Base-by-base conservation (phyloP, 2,329 filamentous ascomycete genomes). In the Calonectria ilicicola region DNA sequence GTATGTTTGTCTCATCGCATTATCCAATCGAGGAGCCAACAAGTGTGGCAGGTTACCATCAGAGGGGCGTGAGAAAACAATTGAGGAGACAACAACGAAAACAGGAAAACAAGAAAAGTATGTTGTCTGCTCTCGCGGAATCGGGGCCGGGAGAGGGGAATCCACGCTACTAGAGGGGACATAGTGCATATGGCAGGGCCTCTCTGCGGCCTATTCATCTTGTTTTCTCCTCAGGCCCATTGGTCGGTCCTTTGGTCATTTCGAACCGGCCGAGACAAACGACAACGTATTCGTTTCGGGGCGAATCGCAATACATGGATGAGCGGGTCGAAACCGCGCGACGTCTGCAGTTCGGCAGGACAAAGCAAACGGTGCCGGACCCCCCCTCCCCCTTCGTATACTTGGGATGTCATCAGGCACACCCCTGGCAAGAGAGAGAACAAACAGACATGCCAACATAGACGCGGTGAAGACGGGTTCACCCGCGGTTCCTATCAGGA, bases 201-300 rank as follows among this genome's bases (percentile, higher is more conserved):
- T 46, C 40, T 40, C 15, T 44, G 44, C 44, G 27, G 53, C 65
- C 65, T 46, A 56, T 68, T 62, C 21, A 38, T 49, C 47, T 32
- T 58, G 35, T 66, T 51, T 42, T 35, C 23, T 40, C 47, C 44
- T 7, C 19, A 35, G 17, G 3, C 29, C 35, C 17, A 56, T 66
- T 51, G 46, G 23, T 2, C 58, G 56, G 70, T 46, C 47, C 56
- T 75, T 40, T 46, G 53, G 70, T 49, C 65, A 21, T 73, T 44
- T 64, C 15, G 38, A n/a, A 66, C 62, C 72, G 67, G 72, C 67
- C 74, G 69, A 75, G 74, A 70, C 27, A 35, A 65, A 38, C 21
- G 26, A 49, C 72, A 72, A 73, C 78, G 53, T 69, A 35, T 53
- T 71, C 70, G 73, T 72, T 77, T 63, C 65, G 35, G 58, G 67